Base-by-base conservation (phyloP, 805 yeast species). In the Lipomyces spencermartinsiae region DNA sequence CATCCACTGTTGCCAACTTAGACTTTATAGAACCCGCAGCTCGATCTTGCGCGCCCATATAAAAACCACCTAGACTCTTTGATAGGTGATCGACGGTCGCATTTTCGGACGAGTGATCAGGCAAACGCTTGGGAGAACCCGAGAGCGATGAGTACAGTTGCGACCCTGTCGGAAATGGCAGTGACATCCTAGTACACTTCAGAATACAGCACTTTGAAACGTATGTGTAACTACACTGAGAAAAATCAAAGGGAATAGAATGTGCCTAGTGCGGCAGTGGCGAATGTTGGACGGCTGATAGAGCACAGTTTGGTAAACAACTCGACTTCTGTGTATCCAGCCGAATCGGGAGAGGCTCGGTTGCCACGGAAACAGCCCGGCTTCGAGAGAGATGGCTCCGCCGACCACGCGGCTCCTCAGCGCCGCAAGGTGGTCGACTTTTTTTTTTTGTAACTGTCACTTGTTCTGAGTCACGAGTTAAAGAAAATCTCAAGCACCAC, bases 1-100 rank as follows among this genome's bases (percentile, higher is more conserved):
- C 72, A 61, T 67, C 66, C 29, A 69, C 61, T 8, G 65, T 34
- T 8, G 65, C 22, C 4, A 69, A 61, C 58, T 55, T 59, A 8
- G 61, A 22, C 56, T 60, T 59, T n/a, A 39, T 37, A 9, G 39
- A 12, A 12, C 37, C 25, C 4, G 54, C 59, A 14, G 58, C 35
- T 57, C 35, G 22, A 12, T 46, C 66, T 9, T 51, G 60, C 3
- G 56, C n/a, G 25, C 65, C 43, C 53, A 69, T 31, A 43, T 62
- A 46, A 10, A 69, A 43, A 9, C 55, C 55, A n/a, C 63, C 62
- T 25, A 69, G 62, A 12, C 58, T 35, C 53, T 33, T 58, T 14
- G 71, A 57, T 33, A 69, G 37, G 58, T 58, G 63, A 22, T 69
- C 72, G 46, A 69, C 59, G 14, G 63, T 22, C 8, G 35, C 22